Base-by-base conservation (phyloP, 768 basidiomycete species). In the Russula sp. region DNA sequence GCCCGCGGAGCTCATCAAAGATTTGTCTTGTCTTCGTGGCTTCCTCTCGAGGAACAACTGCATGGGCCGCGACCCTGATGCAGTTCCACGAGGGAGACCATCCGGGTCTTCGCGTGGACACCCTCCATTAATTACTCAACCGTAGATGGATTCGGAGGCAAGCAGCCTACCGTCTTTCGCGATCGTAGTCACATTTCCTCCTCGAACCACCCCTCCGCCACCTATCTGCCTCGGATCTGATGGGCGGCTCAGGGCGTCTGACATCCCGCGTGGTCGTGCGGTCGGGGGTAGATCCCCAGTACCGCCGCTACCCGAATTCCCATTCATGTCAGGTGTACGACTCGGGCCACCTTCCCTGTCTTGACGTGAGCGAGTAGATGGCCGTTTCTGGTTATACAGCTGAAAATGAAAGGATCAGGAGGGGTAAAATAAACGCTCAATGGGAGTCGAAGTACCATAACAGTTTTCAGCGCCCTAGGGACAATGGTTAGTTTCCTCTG, bases 311-410 rank as follows among this genome's bases (percentile, higher is more conserved):
- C 81, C 66, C 20, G 61, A 63, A 48, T 61, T 60, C 9, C 67
- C 68, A 46, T 65, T 69, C 35, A 22, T 53, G 46, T 61, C 65
- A 16, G 64, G 48, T 29, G 56, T 22, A 29, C 67, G 57, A 36
- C 69, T 58, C 7, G 68, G 63, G 0, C 70, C 69, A 47, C 70
- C 70, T 63, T 82, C 83, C 55, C 76, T 76, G 63, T 77, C 78
- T 43, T 74, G 72, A 59, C 81, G 79, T 35, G 79, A 73, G 60
- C 84, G 81, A n/a, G 71, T 74, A 3, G 81, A 75, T n/a, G 85
- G 83, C 62, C 86, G 81, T 71, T 83, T 87, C 75, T 90, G 87
- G 29, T 86, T 89, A 72, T 89, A 92, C 13, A 87, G 83, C 89
- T 91, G 67, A 7, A 67, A 59, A 41, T 60, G 62, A 32, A 53